Evolutionary conservation across 805 yeast species (phyloP).

Genomic region (Candida maesae): DNA sequence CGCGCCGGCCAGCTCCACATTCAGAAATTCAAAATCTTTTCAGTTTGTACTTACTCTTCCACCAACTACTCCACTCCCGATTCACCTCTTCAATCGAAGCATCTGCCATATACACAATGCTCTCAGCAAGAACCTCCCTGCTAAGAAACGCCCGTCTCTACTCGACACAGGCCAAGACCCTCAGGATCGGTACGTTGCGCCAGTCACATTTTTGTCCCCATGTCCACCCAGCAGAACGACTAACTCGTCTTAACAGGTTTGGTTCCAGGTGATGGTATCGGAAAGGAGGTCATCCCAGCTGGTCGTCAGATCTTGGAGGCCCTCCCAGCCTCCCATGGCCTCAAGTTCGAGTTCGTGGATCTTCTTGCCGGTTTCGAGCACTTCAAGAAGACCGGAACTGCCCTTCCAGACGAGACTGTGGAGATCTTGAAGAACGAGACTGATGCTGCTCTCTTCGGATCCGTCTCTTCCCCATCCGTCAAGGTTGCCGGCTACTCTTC

Average conservation of each 20-base stretch:
- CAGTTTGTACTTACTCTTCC: too few relatives aligned
- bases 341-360: conserved; percentile 81
- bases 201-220: too few relatives aligned
- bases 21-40: too few relatives aligned
- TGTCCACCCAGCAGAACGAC: neutral
- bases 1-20: too few relatives aligned
- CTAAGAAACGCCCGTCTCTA: conserved; percentile 26
- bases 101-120: too few relatives aligned
- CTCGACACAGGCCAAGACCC: conserved; percentile 40
- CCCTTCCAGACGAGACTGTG: conserved; percentile 91
- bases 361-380: conserved; percentile 93
- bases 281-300: conserved; percentile 96
- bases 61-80: too few relatives aligned
- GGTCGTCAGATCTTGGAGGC: conserved; percentile 85
- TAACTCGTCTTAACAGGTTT: conserved; percentile 38
- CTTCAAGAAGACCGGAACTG: conserved; percentile 92
- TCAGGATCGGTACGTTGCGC: conserved; percentile 40
- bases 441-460: conserved; percentile 97
- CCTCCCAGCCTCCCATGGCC: conserved; percentile 69
- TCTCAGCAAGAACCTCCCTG: conserved; percentile 11
- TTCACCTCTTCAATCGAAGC: too few relatives aligned
- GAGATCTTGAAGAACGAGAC: conserved; percentile 71
- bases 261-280: conserved; percentile 98
- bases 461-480: conserved; percentile 91
- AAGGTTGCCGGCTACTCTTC: conserved; percentile 97